Base-by-base conservation (phyloP, 257 asterid genomes). In the Primulina tabacum region DNA sequence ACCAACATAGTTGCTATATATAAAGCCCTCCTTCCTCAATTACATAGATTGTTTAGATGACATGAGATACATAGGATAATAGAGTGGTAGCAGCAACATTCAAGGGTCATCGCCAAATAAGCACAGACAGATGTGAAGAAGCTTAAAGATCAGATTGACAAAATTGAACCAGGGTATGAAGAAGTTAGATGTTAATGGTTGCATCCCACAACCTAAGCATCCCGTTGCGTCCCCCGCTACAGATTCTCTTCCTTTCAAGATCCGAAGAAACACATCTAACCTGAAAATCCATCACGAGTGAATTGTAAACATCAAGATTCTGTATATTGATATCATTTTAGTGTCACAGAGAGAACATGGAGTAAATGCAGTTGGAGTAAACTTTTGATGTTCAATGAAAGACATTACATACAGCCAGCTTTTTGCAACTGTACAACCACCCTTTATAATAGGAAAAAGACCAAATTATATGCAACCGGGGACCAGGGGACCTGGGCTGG, bases 141-240 rank as follows among this genome's bases (percentile, higher is more conserved):
- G 17, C 52, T 10, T 32, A 4, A 5, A 32, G 52, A 40, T 40
- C 52, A 40, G 47, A 9, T 38, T 8, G 12, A 38, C 9, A 38
- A 38, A 40, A 40, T 40, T 3, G 50, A 26, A 26, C n/a, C 7
- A 28, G 16, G 21, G 59, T 32, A 3, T 7, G 34, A 32, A 32
- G 60, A 64, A 17, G 24, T 81, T 71, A 93, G 71, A 90, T 89
- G 85, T 89, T 93, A 69, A 90, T 90, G 33, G 97, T 93, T 40
- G 99, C 99, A 77, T 93, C 99, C 97, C 99, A 93, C 82, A 93
- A 74, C 87, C 99, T 76, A 77, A 93, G 91, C 90, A 84, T 40
- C 70, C 99, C 97, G 65, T 90, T 90, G 35, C 96, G 95, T 11
- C 96, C 96, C 60, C 99, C 99, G 0, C 84, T 85, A 66, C 97